Conservation (phyloP, 2,329 filamentous ascomycete species). For the Colletotrichum musicola region DNA sequence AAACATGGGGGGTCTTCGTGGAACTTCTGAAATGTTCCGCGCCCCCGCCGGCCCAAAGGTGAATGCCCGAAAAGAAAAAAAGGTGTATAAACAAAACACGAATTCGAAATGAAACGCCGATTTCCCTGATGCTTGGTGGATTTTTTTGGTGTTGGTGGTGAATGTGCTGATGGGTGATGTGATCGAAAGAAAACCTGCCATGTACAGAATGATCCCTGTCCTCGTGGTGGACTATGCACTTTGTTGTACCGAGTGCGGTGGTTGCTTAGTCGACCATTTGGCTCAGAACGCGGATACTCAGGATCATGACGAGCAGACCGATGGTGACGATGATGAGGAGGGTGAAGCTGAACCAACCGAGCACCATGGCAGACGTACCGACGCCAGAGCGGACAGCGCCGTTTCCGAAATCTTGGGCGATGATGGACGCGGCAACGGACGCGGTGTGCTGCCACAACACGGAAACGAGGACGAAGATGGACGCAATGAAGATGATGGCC, state of each 20-base stretch:
- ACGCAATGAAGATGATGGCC: constrained; percentile 87
- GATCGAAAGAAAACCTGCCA: constrained; percentile 2
- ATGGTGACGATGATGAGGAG: constrained; percentile 96
- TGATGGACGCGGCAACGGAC: constrained; percentile 92
- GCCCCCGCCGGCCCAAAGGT: constrained; percentile 29
- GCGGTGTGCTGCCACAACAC: constrained; percentile 94
- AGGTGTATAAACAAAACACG: constrained; percentile 20
- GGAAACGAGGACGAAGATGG: constrained; percentile 79
- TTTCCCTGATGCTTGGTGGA: constrained; percentile 33
- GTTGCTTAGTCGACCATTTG: constrained; percentile 58
- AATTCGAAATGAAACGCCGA: constrained; percentile 34
- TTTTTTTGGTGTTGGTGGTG: constrained; percentile 26
- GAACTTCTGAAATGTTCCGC: neutral
- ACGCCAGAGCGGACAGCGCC: constrained; percentile 89
- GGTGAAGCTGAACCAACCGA: constrained; percentile 97
- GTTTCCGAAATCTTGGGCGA: constrained; percentile 93
- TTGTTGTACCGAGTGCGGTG: too few species aligned
- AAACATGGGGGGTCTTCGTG: constrained; percentile 22
- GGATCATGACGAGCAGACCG: constrained; percentile 93
- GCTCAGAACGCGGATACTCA: constrained; percentile 87
- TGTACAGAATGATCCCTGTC: constrained; percentile 10
- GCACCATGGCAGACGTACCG: constrained; percentile 93
- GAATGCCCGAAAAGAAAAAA: constrained; percentile 24
- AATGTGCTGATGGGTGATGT: constrained; percentile 21
- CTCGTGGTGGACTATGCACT: too few species aligned